Base-by-base conservation (phyloP, 805 yeast genomes). In the Saccharomycopsis selenospora region DNA sequence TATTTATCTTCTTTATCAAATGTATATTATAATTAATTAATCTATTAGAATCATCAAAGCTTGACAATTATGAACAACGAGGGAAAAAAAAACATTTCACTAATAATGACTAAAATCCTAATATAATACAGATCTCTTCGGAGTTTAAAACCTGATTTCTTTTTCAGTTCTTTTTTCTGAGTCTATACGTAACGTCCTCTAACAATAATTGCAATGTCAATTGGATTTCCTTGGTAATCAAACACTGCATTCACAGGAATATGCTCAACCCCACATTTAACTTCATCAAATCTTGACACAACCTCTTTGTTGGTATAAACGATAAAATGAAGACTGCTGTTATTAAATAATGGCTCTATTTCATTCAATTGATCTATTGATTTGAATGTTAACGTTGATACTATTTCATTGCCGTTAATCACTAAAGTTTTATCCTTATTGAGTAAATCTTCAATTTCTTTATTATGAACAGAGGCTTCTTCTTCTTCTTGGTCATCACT, bases 401-500 rank as follows among this genome's bases (percentile, higher is more conserved):
- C 29, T 36, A 51, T 47, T 22, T 51, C 52, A 5, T 46, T 43
- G 24, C 30, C 42, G 18, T 51, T 51, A 7, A 42, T 26, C 11
- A 27, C 41, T 5, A 47, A 40, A 17, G 50, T 45, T 4, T 11
- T 18, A 10, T 43, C 14, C 20, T 44, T 27, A 20, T 48, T 40
- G 23, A 48, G 13, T 13, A 36, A 27, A 3, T 26, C 36, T n/a
- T 14, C 17, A 5, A 8, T n/a, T 4, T 10, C 29, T 4, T 40
- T 17, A 3, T n/a, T 22, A 26, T 52, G 46, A 24, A 52, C 50
- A 7, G 45, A n/a, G 4, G 55, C 61, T 13, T 56, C 56, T 23
- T 58, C 62, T 18, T 61, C 62, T 2, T 60, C 68, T 18, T 61
- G 66, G 10, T 64, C 70, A 13, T 44, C 47, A 18, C 13, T n/a